phyloP scores from a whole-genome alignment of 129 eudicot species.

The Ambrosia trifida region DNA sequence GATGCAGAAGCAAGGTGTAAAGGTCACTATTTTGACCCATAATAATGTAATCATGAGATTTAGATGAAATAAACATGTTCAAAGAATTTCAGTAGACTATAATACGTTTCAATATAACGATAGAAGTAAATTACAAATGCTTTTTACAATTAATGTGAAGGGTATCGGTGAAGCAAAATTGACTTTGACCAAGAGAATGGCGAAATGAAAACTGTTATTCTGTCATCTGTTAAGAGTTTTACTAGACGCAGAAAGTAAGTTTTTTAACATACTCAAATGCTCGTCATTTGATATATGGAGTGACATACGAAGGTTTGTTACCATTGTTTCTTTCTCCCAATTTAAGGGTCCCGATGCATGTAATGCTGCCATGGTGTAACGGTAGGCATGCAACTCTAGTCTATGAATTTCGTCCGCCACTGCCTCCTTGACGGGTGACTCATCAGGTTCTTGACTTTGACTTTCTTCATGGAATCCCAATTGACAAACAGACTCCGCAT shows the following conservation, averaged over 20 bases:
- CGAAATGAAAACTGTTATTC: slow-evolving; percentile 12
- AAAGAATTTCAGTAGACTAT: background rate
- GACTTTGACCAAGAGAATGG: background rate
- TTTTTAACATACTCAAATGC: slow-evolving; percentile 68
- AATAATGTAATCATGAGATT: background rate
- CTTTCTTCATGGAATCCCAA: slow-evolving; percentile 18
- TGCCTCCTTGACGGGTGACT: slow-evolving; percentile 23
- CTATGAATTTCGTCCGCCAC: slow-evolving; percentile 59
- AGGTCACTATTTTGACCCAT: slow-evolving; percentile 49
- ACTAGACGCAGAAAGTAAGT: slow-evolving; percentile 52
- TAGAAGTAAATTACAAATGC: slow-evolving; percentile 8
- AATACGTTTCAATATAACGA: background rate
- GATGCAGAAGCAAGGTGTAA: slow-evolving; percentile 33
- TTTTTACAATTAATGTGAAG: slow-evolving; percentile 41
- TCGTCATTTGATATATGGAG: slow-evolving; percentile 81
- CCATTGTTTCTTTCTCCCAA: slow-evolving; percentile 72
- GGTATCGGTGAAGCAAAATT: background rate
- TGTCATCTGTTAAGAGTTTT: slow-evolving; percentile 13
- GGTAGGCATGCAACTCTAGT: slow-evolving; percentile 73
- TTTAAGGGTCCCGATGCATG: slow-evolving; percentile 84
- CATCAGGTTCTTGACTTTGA: slow-evolving; percentile 22
- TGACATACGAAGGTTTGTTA: slow-evolving; percentile 72
- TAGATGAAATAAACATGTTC: slow-evolving; percentile 6
- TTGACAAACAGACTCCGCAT: slow-evolving; percentile 65
- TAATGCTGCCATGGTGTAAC: slow-evolving; percentile 66